Conservation (phyloP, 495 filamentous ascomycete species). For the Penicillium paradoxum region DNA sequence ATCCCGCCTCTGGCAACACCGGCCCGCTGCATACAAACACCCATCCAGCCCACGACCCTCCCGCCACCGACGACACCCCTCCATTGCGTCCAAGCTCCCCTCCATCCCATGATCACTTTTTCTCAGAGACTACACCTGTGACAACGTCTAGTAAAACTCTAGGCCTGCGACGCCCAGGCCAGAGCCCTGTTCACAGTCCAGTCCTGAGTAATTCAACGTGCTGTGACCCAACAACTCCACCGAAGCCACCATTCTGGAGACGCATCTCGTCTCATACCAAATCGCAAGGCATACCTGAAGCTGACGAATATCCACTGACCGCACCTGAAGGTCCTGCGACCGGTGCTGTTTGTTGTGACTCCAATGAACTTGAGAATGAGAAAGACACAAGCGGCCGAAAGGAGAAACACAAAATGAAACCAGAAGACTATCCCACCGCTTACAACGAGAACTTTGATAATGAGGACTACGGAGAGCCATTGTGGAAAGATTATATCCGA, state of each 20-base stretch:
- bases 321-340: slow-evolving; percentile 26
- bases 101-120: background rate
- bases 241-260: slow-evolving; percentile 46
- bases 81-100: slow-evolving; percentile 2
- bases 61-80: slow-evolving; percentile 2
- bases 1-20: background rate
- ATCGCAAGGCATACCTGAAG: slow-evolving; percentile 19
- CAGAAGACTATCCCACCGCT: slow-evolving; percentile 64
- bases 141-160: background rate
- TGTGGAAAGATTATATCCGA: slow-evolving; percentile 79
- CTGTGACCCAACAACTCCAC: slow-evolving; percentile 12
- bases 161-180: background rate
- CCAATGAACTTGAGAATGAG: slow-evolving; percentile 17
- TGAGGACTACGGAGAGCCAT: slow-evolving; percentile 57
- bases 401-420: slow-evolving; percentile 33
- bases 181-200: background rate
- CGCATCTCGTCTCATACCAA: slow-evolving; percentile 31
- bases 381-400: slow-evolving; percentile 20
- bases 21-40: slow-evolving; percentile 1
- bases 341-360: slow-evolving; percentile 10
- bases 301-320: slow-evolving; percentile 40
- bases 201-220: background rate
- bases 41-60: background rate
- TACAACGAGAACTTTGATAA: slow-evolving; percentile 64
- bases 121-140: background rate